Evolutionary conservation across 2,329 filamentous ascomycete genomes (phyloP).

Genomic region (Hymenoscyphus fraxineus): DNA sequence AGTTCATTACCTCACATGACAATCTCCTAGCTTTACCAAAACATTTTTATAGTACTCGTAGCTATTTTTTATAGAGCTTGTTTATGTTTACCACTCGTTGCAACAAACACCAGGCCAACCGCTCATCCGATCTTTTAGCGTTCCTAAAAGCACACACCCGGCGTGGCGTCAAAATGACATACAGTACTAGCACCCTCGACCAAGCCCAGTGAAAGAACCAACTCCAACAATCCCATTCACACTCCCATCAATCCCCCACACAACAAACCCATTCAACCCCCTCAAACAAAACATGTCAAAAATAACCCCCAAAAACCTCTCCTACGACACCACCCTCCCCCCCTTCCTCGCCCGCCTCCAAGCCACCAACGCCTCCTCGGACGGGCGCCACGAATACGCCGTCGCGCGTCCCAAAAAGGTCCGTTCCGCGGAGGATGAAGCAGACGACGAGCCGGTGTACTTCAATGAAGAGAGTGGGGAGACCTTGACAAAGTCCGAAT

Average conservation of each 20-base stretch:
- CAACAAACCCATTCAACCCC: background rate
- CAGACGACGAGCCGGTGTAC: constrained; percentile 72
- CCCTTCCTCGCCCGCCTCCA: constrained; percentile 58
- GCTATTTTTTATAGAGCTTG: too few relatives aligned
- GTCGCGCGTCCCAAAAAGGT: constrained; percentile 42
- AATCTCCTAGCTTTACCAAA: background rate
- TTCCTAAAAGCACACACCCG: background rate
- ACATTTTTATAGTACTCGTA: background rate
- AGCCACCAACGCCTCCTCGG: constrained; percentile 48
- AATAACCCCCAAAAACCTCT: constrained; percentile 68
- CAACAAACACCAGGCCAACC: background rate
- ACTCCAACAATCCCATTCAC: background rate
- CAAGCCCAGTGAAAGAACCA: background rate
- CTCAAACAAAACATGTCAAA: constrained; percentile 40
- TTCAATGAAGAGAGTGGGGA: constrained; percentile 70
- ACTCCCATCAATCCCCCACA: background rate
- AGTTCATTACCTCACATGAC: background rate
- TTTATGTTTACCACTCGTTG: background rate
- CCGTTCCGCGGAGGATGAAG: constrained; percentile 62
- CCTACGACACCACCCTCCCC: constrained; percentile 57
- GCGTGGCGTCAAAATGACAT: background rate
- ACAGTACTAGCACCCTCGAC: background rate
- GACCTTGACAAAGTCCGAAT: constrained; percentile 38
- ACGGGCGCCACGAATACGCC: constrained; percentile 39
- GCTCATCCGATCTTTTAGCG: background rate